Base-by-base conservation (phyloP, 352 stramenopile species). In the Phytophthora pluvialis region DNA sequence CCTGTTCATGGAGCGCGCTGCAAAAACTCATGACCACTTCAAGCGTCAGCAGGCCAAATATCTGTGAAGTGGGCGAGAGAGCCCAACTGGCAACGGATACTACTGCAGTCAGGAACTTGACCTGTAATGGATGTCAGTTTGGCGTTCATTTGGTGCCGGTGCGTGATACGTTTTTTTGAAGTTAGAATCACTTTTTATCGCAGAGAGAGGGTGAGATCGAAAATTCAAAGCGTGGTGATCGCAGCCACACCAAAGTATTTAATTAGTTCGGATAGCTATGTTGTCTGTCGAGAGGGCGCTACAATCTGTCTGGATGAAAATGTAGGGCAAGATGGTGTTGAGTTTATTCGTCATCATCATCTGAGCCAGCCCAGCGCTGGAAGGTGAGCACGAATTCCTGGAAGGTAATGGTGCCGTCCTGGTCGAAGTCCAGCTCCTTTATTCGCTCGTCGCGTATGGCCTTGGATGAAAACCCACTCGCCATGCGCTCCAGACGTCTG, bases 341-440 rank as follows among this genome's bases (percentile, higher is more conserved):
- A 47, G 3, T 29, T 60, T 36, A 69, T 46, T 72, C 50, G 7
- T 72, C 45, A 3, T 77, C 48, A 10, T 77, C 47, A 11, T 95
- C 86, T 11, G 75, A 77, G 28, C 84, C 85, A 46, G 92, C 85
- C 89, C 89, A 97, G 29, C 86, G 89, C 56, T 94, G 83, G 51
- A 96, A 96, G 26, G 89, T 94, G 35, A 94, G 76, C 29, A 97
- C 76, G 44, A 97, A 97, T 59, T 97, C 89, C 60, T 95, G 85
- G 57, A 95, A 96, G 18, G 88, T 96, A 73, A 96, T 95, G 8
- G 80, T 93, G 48, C 89, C 89, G 42, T 96, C 86, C n/a, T 88
- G 69, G 61, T 97, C 84, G 47, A 90, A 75, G 58, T 97, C 89
- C 45, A 97, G 73, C 59, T 97, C 89, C 57, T 95, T 90, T 82